Conservation (phyloP, 2,329 filamentous ascomycete genomes). For the Furcasterigmium furcatum region DNA sequence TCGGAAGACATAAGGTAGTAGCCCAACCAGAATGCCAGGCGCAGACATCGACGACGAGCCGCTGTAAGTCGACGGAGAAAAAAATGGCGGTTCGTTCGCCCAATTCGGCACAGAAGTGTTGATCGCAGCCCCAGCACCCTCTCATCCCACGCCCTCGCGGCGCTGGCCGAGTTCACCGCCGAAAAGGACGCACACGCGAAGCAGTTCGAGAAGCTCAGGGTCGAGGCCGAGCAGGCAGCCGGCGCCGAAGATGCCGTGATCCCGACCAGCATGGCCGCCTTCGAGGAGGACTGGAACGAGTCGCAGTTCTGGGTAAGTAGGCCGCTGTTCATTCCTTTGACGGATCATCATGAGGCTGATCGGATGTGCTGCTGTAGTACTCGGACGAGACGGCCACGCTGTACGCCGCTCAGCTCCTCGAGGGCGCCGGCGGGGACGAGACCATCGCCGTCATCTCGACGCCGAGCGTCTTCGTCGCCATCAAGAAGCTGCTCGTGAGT, state of each 20-base stretch:
- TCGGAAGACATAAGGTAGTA: too few relatives aligned
- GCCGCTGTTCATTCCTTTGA: too few relatives aligned
- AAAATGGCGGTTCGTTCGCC: not conserved
- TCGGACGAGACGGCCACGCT: slow-evolving; percentile 65
- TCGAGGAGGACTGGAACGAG: slow-evolving; percentile 79
- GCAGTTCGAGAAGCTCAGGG: slow-evolving; percentile 66
- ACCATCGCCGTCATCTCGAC: slow-evolving; percentile 69
- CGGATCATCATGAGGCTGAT: not conserved
- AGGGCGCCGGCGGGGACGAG: slow-evolving; percentile 52
- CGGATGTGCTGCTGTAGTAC: slow-evolving; percentile 49
- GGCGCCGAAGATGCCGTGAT: slow-evolving; percentile 11
- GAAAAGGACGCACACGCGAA: slow-evolving; percentile 66
- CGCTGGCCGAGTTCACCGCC: slow-evolving; percentile 70
- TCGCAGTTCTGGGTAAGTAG: slow-evolving; percentile 73
- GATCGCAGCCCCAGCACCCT: slow-evolving; percentile 45
- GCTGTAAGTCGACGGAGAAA: slow-evolving; percentile 33
- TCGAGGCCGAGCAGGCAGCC: slow-evolving; percentile 51
- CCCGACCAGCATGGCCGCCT: slow-evolving; percentile 58
- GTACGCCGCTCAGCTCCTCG: slow-evolving; percentile 63
- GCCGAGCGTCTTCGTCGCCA: slow-evolving; percentile 72
- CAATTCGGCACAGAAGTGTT: not conserved
- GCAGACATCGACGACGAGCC: slow-evolving; percentile 42
- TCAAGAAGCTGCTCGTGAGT: slow-evolving; percentile 67
- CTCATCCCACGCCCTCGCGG: slow-evolving; percentile 62
- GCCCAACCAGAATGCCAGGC: too few relatives aligned